Evolutionary conservation across 2,329 filamentous ascomycete genomes (phyloP).

Genomic region (Alternaria solani): DNA sequence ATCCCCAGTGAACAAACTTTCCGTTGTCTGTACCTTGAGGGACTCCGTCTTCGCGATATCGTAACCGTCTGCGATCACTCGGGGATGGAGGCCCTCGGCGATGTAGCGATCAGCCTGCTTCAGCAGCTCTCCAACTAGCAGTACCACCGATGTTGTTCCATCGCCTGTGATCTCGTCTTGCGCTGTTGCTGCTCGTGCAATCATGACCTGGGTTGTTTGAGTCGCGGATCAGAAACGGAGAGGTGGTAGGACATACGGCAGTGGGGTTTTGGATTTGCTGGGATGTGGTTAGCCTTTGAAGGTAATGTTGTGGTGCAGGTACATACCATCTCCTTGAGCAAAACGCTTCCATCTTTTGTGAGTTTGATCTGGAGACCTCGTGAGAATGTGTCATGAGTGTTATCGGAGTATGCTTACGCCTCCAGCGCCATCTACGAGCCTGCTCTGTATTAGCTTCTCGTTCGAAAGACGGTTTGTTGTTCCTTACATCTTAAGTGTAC

Average conservation of each 20-base stretch:
- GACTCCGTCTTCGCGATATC: constrained; percentile 95
- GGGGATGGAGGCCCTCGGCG: constrained; percentile 92
- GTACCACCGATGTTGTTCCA: constrained; percentile 94
- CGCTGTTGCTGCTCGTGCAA: constrained; percentile 85
- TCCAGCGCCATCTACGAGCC: constrained; percentile 70
- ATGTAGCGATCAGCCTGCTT: constrained; percentile 99
- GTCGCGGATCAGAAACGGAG: background rate
- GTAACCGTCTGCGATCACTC: constrained; percentile 96
- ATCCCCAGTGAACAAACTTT: background rate
- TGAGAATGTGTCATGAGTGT: constrained; percentile 22
- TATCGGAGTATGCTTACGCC: constrained; percentile 53
- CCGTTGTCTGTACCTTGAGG: constrained; percentile 69
- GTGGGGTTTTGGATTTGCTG: constrained; percentile 98
- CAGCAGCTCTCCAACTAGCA: constrained; percentile 93
- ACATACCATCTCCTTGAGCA: constrained; percentile 70
- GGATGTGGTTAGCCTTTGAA: constrained; percentile 18
- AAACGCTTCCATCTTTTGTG: constrained; percentile 97
- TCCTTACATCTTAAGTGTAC: constrained; percentile 95
- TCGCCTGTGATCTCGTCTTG: constrained; percentile 99
- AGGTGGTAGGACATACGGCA: constrained; percentile 65
- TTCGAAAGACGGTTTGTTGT: constrained; percentile 53
- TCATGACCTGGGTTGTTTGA: constrained; percentile 64
- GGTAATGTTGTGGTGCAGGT: constrained; percentile 4
- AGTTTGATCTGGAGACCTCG: constrained; percentile 79
- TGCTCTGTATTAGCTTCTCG: constrained; percentile 46